phyloP scores from a whole-genome alignment of 176 grass and related monocot species.

The Calamus simplicifolius region DNA sequence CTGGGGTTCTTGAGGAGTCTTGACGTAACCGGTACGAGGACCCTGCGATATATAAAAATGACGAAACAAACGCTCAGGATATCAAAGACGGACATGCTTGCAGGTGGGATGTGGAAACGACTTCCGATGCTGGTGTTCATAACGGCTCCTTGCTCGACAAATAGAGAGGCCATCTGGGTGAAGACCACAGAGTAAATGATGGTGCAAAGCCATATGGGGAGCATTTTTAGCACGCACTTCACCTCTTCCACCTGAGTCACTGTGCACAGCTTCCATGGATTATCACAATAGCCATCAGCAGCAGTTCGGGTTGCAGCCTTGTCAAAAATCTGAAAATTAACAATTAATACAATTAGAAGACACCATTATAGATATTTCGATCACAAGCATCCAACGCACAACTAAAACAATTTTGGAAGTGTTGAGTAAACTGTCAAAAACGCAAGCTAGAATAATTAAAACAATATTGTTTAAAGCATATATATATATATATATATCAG shows the following conservation, averaged over 20 bases:
- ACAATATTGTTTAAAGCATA: too few relatives aligned
- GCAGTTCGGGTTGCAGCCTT: conserved; percentile 45
- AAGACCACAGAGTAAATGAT: conserved; percentile 87
- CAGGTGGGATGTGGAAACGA: conserved; percentile 62
- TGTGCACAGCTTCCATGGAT: conserved; percentile 37
- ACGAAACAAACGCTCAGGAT: conserved; percentile 57
- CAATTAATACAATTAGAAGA: neutral
- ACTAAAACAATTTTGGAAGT: too few relatives aligned
- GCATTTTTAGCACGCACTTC: conserved; percentile 73
- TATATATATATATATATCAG: too few relatives aligned
- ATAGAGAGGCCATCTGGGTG: conserved; percentile 84
- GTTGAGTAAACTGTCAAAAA: too few relatives aligned
- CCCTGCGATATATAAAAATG: conserved; percentile 55
- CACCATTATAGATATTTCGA: neutral
- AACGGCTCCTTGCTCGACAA: conserved; percentile 73
- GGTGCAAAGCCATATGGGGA: conserved; percentile 86
- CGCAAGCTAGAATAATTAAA: too few relatives aligned
- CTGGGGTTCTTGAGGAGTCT: conserved; percentile 41
- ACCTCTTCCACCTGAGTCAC: conserved; percentile 45
- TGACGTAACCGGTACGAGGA: conserved; percentile 34
- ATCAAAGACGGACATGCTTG: conserved; percentile 90
- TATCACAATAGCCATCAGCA: conserved; percentile 31
- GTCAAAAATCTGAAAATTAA: conserved; percentile 46
- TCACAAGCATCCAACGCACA: too few relatives aligned
- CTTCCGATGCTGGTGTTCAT: conserved; percentile 59